phyloP scores from a whole-genome alignment of 495 filamentous ascomycete genomes.

The Cudoniella acicularis region DNA sequence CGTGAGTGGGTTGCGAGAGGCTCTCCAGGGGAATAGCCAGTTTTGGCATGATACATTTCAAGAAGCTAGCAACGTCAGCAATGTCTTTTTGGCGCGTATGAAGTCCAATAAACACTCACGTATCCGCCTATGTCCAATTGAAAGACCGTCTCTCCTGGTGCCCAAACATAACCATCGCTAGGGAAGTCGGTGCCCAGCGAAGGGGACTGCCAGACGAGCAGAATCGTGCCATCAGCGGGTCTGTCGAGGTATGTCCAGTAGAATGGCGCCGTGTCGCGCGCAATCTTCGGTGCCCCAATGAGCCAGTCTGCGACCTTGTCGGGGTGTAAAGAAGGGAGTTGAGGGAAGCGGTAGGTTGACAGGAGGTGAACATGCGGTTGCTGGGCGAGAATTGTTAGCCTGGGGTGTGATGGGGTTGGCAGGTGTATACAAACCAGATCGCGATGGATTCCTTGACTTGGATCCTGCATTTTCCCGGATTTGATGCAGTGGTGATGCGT shows the following conservation, averaged over 20 bases:
- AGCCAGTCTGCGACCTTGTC: constrained; percentile 74
- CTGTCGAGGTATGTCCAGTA: constrained; percentile 87
- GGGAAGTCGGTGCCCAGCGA: constrained; percentile 65
- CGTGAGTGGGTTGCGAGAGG: constrained; percentile 67
- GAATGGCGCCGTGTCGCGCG: constrained; percentile 72
- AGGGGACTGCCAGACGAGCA: constrained; percentile 83
- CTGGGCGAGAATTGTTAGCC: constrained; percentile 36
- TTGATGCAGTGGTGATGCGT: no score
- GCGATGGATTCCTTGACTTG: constrained; percentile 57
- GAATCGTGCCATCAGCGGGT: constrained; percentile 73
- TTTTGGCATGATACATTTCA: constrained; percentile 79
- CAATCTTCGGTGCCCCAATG: constrained; percentile 72
- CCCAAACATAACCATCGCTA: constrained; percentile 91
- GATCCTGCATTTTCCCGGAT: constrained; percentile 52
- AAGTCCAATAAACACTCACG: constrained; percentile 46
- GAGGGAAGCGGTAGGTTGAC: constrained; percentile 70
- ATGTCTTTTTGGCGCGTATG: background rate
- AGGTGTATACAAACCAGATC: constrained; percentile 49
- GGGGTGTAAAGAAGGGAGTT: constrained; percentile 59
- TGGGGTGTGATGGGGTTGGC: background rate
- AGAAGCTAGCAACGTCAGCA: constrained; percentile 40
- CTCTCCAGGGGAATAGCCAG: constrained; percentile 71
- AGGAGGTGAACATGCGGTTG: constrained; percentile 84
- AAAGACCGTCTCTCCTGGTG: constrained; percentile 67
- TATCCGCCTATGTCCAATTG: constrained; percentile 70